Base-by-base conservation (phyloP, 2,329 filamentous ascomycete genomes). In the Aspergillus arachidicola region DNA sequence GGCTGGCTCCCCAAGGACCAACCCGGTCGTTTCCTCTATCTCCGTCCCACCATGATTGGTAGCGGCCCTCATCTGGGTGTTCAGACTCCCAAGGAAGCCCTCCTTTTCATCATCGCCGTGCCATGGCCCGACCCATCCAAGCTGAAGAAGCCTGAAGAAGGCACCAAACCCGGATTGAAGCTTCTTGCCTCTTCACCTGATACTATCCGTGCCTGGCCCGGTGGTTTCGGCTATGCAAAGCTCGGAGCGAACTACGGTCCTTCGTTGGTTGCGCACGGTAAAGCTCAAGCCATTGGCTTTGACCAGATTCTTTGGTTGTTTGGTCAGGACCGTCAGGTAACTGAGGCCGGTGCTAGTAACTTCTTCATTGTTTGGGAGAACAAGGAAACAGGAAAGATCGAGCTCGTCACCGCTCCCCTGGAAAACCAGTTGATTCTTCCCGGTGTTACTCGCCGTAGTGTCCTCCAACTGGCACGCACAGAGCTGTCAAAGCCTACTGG, bases 231-330 rank as follows among this genome's bases (percentile, higher is more conserved):
- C 0, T 94, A 91, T 74, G 93, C 93, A 64, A 97, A 97, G 81
- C 87, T 97, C 38, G 94, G 94, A 60, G 94, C 94, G 65, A 97
- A 97, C 83, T 97, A 97, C 78, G 94, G 94, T 0, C 94, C 94
- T 21, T 89, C 87, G 23, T 84, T 97, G 59, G 84, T 92, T 59
- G 91, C 92, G 4, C 93, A 93, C 56, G 85, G 85, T 21, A 91
- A 94, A 77, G 94, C 94, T 3, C 82, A 88, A 61, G 82, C 81
- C 12, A 81, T 86, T 46, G 94, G 94, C 0, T 97, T 88, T 79
- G 87, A 94, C 74, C 94, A 97, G 84, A 90, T 97, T 61, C 85
- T 97, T n/a, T 97, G 94, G 94, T 85, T 97, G 57, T 95, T 96
- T 73, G 93, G 93, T 1, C 78, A 86, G 46, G 85, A 94, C 69